Conservation (phyloP, 768 basidiomycete genomes). For the Mycena latifolia region DNA sequence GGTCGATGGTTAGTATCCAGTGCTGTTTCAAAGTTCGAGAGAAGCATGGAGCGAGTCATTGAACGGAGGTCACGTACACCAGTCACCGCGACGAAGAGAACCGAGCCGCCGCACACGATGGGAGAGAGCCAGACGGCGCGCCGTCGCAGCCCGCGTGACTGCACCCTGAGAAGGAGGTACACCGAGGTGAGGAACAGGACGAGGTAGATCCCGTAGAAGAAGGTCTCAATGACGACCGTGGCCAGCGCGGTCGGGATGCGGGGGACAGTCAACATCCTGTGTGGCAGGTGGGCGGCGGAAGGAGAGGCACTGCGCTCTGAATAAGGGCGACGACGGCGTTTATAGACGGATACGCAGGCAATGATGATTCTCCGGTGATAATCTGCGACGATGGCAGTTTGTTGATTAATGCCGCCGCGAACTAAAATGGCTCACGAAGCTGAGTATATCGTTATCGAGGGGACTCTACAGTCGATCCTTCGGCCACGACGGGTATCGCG, state of each 20-base stretch:
- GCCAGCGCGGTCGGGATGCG: constrained; percentile 20
- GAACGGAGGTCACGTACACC: constrained; percentile 11
- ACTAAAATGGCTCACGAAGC: too few relatives aligned
- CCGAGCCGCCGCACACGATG: constrained; percentile 13
- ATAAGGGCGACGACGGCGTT: constrained; percentile 2
- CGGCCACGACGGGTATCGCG: too few relatives aligned
- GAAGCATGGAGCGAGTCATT: too few relatives aligned
- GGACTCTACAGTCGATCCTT: too few relatives aligned
- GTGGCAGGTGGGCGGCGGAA: neutral
- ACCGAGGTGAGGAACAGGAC: constrained; percentile 17
- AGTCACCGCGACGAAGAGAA: constrained; percentile 17
- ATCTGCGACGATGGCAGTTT: too few relatives aligned
- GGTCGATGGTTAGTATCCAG: constrained; percentile 16
- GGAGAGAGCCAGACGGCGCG: constrained; percentile 24
- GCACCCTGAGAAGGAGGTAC: constrained; percentile 20
- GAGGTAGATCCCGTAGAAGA: constrained; percentile 28
- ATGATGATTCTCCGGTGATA: neutral
- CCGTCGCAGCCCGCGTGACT: constrained; percentile 9
- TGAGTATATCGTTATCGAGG: too few relatives aligned
- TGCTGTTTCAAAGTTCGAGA: too few relatives aligned
- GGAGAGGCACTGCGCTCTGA: neutral
- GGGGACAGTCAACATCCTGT: constrained; percentile 33
- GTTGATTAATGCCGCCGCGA: too few relatives aligned
- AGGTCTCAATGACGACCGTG: constrained; percentile 27
- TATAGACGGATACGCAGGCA: neutral